phyloP scores from a whole-genome alignment of 768 basidiomycete species.

The Mycena pura region DNA sequence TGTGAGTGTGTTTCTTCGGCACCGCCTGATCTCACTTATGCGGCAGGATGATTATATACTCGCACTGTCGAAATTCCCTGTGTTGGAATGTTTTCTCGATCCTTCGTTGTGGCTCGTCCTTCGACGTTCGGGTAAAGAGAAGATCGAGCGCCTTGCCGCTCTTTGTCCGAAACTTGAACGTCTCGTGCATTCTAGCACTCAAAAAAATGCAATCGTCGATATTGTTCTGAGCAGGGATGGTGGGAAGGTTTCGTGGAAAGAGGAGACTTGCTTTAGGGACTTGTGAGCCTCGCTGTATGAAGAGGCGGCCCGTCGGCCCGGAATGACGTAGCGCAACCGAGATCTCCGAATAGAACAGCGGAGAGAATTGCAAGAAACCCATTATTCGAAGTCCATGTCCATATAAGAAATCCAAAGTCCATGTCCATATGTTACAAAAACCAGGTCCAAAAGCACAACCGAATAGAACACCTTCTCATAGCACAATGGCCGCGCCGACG shows the following conservation, averaged over 20 bases:
- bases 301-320: no score
- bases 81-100: slow-evolving; percentile 25
- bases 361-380: no score
- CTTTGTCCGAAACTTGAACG: slow-evolving; percentile 23
- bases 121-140: background rate
- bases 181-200: slow-evolving; percentile 17
- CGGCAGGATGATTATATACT: slow-evolving; percentile 32
- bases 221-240: slow-evolving; percentile 18
- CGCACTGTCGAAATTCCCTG: slow-evolving; percentile 25
- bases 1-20: slow-evolving; percentile 11
- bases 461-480: no score
- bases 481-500: slow-evolving; percentile 32
- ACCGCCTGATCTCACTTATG: background rate
- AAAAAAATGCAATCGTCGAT: slow-evolving; percentile 15
- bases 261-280: no score
- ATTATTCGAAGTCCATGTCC: no score
- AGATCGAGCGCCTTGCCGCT: slow-evolving; percentile 13
- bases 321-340: no score
- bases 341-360: no score
- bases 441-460: no score
- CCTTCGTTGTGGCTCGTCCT: slow-evolving; percentile 29
- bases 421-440: slow-evolving; percentile 1
- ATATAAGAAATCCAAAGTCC: background rate
- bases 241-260: slow-evolving; percentile 20
- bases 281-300: no score